Base-by-base conservation (phyloP, 2,329 filamentous ascomycete genomes). In the Coleophoma crateriformis region DNA sequence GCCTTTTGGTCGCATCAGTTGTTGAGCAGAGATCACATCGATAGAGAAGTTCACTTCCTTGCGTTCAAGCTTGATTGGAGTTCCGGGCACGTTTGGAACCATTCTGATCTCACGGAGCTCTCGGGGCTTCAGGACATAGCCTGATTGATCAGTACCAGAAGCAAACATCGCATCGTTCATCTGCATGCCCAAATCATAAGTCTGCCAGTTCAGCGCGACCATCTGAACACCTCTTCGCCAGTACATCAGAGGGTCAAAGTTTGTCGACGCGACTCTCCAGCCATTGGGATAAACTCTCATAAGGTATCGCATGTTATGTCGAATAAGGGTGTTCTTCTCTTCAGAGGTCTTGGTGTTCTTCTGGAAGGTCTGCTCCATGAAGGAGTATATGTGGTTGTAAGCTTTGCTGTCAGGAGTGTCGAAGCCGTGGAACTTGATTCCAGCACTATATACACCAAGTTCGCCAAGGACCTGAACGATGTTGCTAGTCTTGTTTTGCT, bases 121-220 rank as follows among this genome's bases (percentile, higher is more conserved):
- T 34, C 84, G 80, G 17, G 94, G 92, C 72, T 99, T 99, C 47
- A 96, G 79, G 13, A 97, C 90, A 62, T 97, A 99, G 41, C 94
- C 94, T 3, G 88, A 88, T 49, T 84, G 82, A 69, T 96, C 94
- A 12, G 80, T 85, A 40, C 90, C 89, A 50, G 89, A 88, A 43
- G 90, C 87, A 65, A 96, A 99, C 94, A 99, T 97, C 62, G 94
- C 94, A 58, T 94, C 88, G 66, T 97, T 97, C 67, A 97, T 79
- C 65, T 97, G 92, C 81, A 96, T 94, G 42, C 91, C 90, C 15
- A 95, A 77, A 64, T 97, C 94, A 63, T 95, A 96, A 0, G 91
- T 97, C 70, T 99, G 94, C 92, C 94, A 97, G 70, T 99, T 99
- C 54, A 97, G 76, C 0, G 94, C 94, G 13, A 88, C 90, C 92